phyloP scores from a whole-genome alignment of 805 yeast species.

The Sugiyamaella mastotermitis region DNA sequence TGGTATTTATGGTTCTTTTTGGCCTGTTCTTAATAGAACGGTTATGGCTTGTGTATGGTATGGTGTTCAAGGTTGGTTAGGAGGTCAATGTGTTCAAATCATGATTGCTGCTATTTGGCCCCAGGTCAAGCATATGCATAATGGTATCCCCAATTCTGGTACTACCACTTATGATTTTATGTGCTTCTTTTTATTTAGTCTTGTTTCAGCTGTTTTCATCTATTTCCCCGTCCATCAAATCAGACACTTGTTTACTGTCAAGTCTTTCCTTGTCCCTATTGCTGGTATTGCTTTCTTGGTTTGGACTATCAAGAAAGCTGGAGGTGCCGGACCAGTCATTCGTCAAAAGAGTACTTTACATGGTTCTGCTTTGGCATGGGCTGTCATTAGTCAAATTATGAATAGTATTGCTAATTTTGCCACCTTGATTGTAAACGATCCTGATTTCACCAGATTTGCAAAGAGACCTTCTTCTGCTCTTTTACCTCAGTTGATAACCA shows the following conservation, averaged over 20 bases:
- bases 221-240: conserved; percentile 78
- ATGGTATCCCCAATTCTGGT: conserved; percentile 52
- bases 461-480: conserved; percentile 45
- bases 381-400: conserved; percentile 67
- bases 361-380: conserved; percentile 73
- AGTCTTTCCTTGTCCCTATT: conserved; percentile 70
- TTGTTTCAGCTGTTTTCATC: conserved; percentile 69
- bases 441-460: conserved; percentile 85
- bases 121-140: conserved; percentile 28
- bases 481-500: conserved; percentile 55
- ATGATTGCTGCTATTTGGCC: conserved; percentile 76
- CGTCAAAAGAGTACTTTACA: conserved; percentile 46
- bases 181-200: conserved; percentile 77
- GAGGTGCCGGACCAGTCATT: conserved; percentile 71
- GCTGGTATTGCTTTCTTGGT: conserved; percentile 79
- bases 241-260: conserved; percentile 77
- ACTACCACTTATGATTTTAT: conserved; percentile 69
- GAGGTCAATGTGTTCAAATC: conserved; percentile 73
- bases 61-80: conserved; percentile 79
- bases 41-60: conserved; percentile 88
- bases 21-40: conserved; percentile 86
- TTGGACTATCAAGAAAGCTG: conserved; percentile 78
- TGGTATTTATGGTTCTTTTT: conserved; percentile 79
- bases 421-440: conserved; percentile 80
- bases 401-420: conserved; percentile 81